Conservation (phyloP, 176 grass and related monocot species). For the Aechmea fasciata region DNA sequence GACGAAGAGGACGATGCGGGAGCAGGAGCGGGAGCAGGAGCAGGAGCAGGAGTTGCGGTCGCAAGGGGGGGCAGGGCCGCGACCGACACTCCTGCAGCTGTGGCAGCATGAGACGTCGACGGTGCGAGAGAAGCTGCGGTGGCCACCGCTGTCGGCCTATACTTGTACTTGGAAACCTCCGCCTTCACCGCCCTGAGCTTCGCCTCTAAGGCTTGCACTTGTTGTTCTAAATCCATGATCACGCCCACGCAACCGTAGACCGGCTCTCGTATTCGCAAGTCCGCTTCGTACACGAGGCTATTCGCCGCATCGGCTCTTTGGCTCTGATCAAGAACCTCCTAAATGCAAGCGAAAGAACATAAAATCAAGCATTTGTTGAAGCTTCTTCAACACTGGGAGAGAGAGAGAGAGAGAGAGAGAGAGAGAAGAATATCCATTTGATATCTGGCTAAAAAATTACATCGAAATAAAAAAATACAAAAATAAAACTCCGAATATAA, state of each 20-base stretch:
- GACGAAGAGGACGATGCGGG: slow-evolving; percentile 48
- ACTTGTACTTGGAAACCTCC: slow-evolving; percentile 65
- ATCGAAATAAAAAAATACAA: too few species aligned
- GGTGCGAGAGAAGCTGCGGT: slow-evolving; percentile 31
- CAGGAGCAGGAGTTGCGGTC: slow-evolving; percentile 16
- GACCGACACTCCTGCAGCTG: slow-evolving; percentile 13
- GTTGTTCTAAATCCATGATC: slow-evolving; percentile 73
- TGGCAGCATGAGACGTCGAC: too few species aligned
- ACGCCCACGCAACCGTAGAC: slow-evolving; percentile 92
- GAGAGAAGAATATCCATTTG: not conserved
- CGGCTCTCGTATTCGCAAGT: slow-evolving; percentile 68
- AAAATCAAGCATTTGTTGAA: not conserved
- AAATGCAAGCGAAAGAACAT: not conserved
- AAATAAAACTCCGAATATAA: too few species aligned
- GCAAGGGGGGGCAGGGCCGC: slow-evolving; percentile 5
- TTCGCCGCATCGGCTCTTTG: slow-evolving; percentile 76
- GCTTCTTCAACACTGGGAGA: not conserved
- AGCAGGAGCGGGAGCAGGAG: slow-evolving; percentile 45
- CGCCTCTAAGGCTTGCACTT: slow-evolving; percentile 69
- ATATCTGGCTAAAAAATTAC: too few species aligned
- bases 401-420: not conserved
- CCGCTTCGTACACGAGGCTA: slow-evolving; percentile 93
- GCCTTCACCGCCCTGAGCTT: slow-evolving; percentile 56
- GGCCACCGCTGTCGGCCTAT: slow-evolving; percentile 14
- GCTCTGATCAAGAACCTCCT: slow-evolving; percentile 90